These are phyloP conservation scores for Aurifilum marmelostoma DNA, from an alignment of 2,329 filamentous ascomycete species.

Conservation along the genomic window DNA sequence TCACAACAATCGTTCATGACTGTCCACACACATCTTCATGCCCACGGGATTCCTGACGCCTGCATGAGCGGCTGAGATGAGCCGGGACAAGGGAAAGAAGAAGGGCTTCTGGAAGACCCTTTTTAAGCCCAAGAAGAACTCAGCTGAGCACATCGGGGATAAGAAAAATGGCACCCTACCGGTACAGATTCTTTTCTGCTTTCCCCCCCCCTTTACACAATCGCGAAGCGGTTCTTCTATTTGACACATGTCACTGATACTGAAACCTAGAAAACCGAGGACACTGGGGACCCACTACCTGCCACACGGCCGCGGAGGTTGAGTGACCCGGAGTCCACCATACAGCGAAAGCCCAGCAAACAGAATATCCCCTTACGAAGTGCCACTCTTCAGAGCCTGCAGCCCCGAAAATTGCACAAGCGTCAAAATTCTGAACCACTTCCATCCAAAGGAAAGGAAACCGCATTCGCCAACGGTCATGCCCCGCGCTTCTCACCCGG, in stretches of 20 bases:
- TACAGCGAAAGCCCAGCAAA: neutral
- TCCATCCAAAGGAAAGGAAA: conserved; percentile 44
- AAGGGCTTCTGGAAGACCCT: conserved; percentile 28
- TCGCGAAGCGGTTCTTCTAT: neutral
- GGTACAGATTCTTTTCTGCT: conserved; percentile 8
- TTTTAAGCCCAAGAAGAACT: conserved; percentile 19
- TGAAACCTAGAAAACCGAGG: conserved; percentile 12
- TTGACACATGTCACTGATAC: conserved; percentile 15
- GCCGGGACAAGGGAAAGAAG: conserved; percentile 27
- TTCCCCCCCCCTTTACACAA: too few species aligned
- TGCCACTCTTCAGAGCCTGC: conserved; percentile 7
- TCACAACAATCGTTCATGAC: conserved; percentile 3
- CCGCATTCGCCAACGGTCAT: conserved; percentile 39
- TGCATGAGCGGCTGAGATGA: conserved; percentile 26
- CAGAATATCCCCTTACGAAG: conserved; percentile 6
- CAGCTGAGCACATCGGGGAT: conserved; percentile 3
- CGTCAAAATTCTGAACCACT: conserved; percentile 19
- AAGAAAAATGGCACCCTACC: conserved; percentile 3
- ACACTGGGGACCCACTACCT: conserved; percentile 5
- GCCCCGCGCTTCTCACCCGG: conserved; percentile 36
- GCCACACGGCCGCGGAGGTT: conserved; percentile 21
- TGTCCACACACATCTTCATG: conserved; percentile 7
- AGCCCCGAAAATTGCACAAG: conserved; percentile 24
- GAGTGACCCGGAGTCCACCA: conserved; percentile 21
- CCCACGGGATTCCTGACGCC: conserved; percentile 17